Conservation (phyloP, 768 basidiomycete genomes). For the Pulveroboletus sp. region DNA sequence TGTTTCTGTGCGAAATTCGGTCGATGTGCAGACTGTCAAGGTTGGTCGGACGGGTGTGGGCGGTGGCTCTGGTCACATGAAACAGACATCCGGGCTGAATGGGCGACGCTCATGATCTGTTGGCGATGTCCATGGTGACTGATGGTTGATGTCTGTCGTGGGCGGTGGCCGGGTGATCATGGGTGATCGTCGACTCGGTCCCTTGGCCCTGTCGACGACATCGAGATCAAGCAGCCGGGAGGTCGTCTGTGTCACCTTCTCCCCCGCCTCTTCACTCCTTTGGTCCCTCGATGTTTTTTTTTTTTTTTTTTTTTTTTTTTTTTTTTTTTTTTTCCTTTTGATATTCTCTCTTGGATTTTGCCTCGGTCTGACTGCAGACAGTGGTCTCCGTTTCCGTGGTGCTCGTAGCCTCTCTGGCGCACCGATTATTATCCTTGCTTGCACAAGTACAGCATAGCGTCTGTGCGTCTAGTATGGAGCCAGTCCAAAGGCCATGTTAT, state of each 20-base stretch:
- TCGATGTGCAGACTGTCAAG: neutral
- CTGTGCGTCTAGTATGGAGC: no score
- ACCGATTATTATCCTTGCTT: neutral
- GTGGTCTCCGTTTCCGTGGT: neutral
- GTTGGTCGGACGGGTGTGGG: neutral
- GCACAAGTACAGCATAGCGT: neutral
- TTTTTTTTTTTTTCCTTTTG: no score
- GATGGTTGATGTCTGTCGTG: neutral
- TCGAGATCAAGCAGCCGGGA: neutral
- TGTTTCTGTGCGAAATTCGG: neutral
- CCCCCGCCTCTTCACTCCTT: neutral
- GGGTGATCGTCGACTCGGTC: neutral
- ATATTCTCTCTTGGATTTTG: no score
- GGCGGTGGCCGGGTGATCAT: no score
- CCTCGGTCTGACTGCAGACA: no score
- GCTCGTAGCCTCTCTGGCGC: neutral
- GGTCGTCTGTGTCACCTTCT: constrained; percentile 1
- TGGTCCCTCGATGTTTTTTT: neutral
- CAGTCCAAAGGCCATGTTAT: no score
- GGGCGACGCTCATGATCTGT: neutral
- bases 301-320: no score
- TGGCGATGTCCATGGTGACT: neutral
- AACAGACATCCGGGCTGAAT: neutral
- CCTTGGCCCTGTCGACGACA: neutral
- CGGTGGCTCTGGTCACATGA: no score